Conservation (phyloP, 2,329 filamentous ascomycete species). For the Alternaria ethzedia region DNA sequence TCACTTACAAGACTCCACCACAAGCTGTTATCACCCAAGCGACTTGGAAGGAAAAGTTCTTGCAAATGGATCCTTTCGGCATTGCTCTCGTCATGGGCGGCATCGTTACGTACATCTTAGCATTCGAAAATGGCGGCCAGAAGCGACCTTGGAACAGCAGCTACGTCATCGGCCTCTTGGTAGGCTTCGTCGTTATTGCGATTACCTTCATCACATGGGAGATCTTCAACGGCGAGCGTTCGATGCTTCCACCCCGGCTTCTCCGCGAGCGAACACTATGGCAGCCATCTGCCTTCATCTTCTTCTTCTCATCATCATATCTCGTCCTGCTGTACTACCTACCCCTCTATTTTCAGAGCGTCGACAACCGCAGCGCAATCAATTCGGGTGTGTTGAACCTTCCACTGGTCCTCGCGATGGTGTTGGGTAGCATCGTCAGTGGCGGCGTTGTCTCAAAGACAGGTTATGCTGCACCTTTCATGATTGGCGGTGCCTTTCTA, state of each 20-base stretch:
- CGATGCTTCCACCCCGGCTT: constrained; percentile 49
- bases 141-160: constrained; percentile 35
- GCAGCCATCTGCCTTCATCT: constrained; percentile 42
- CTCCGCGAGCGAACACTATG: constrained; percentile 48
- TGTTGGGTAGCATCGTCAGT: constrained; percentile 14
- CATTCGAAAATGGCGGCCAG: constrained; percentile 54
- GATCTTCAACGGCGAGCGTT: constrained; percentile 48
- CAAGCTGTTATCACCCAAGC: constrained; percentile 21
- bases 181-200: constrained; percentile 51
- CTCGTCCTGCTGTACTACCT: constrained; percentile 54
- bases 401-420: constrained; percentile 48
- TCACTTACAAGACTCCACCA: constrained; percentile 40
- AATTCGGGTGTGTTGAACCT: constrained; percentile 53
- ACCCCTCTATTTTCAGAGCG: constrained; percentile 58
- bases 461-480: constrained; percentile 46
- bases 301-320: constrained; percentile 47
- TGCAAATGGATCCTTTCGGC: constrained; percentile 56
- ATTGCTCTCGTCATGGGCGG: constrained; percentile 48
- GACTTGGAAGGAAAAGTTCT: constrained; percentile 45
- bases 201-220: constrained; percentile 48
- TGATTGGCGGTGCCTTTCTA: constrained; percentile 36
- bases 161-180: constrained; percentile 55
- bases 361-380: constrained; percentile 45
- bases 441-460: constrained; percentile 20
- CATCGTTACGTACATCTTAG: constrained; percentile 52